Base-by-base conservation (phyloP, 1,284 basidiomycete species). In the Leccinum fallax region DNA sequence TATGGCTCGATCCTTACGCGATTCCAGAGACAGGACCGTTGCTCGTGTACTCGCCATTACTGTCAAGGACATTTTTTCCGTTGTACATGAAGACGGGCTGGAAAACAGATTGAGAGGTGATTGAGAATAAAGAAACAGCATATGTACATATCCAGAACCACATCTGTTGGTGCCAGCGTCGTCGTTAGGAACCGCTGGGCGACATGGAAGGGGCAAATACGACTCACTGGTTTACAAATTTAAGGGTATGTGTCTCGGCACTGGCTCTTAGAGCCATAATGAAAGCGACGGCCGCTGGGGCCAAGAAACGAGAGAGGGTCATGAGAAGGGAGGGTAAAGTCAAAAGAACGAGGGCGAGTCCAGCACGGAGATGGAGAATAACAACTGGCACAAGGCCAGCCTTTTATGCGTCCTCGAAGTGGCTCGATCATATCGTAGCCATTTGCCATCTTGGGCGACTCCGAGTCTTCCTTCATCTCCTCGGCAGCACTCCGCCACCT, bases 181-280 rank as follows among this genome's bases (percentile, higher is more conserved):
- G 13, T 32, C 60, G 5, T 71, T 6, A 61, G 55, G 40, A 49
- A 36, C 21, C 2, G 3, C 21, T 21, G 15, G 16, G 7, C 4
- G 8, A 13, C 15, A 13, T 52, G 9, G 15, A 28, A 11, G 21
- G 55, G 19, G 19, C n/a, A 9, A 34, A 7, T 9, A 43, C 4
- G 49, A 69, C 72, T 40, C 8, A 76, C 71, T 69, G 10, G 55
- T 73, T 76, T 46, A 63, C 38, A 49, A 74, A 74, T 51, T 40
- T 63, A 61, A 76, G 64, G 1, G 24, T 32, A 53, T 73, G 74
- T 0, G 61, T 32, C 53, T 76, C 72, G 4, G 71, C 74, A 24
- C 53, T 53, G 55, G 60, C 66, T 57, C 43, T 46, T 10, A 59
- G 52, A 48, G 60, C 54, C 2, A 72, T 48, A 65, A 76, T 6